Base-by-base conservation (phyloP, 2,329 filamentous ascomycete species). In the Beauveria caledonica region DNA sequence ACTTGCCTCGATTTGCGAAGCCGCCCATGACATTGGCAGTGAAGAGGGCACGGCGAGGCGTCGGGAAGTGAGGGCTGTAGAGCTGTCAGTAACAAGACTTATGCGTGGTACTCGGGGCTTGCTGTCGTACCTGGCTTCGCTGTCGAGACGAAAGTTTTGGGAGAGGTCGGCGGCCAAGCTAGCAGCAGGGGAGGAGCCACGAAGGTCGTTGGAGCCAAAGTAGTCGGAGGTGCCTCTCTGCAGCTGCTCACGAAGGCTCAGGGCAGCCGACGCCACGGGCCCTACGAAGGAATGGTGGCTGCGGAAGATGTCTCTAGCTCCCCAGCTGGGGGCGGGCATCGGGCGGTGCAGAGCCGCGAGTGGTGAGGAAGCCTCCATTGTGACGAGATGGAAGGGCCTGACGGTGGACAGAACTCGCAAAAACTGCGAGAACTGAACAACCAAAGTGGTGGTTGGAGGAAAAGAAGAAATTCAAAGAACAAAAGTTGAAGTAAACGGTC, bases 91-190 rank as follows among this genome's bases (percentile, higher is more conserved):
- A 59, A 27, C 33, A 17, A 55, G 19, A 29, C 23, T 9, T 15
- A 17, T 27, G 29, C 10, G n/a, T n/a, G 27, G 3, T 3, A 13
- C 50, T 27, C 8, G 33, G 56, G 23, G 21, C 59, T 33, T 58
- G 64, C 64, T 63, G 63, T 77, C 82, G 67, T 80, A 97, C 93
- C 92, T 97, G 70, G 88, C 73, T 60, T 85, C 80, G 63, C 76
- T 91, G 75, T 97, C 92, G 72, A 97, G 89, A 72, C 93, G 89
- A 73, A 97, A 96, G 78, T 97, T 99, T 72, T 96, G 92, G 62
- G 92, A 97, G 68, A 97, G 82, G 76, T 99, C 94, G 63, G 92
- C 92, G 46, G 92, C 93, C 67, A 99, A 79, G 70, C 90, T 96
- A 57, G 91, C 86, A 40, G 92, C 92, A 6, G 94, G 94, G 60